Percentiles rank a stretch among this genome's conserved stretches.
Evolutionary conservation across 2,329 filamentous ascomycete species (phyloP).

Genomic region (Penicillium sp.): DNA sequence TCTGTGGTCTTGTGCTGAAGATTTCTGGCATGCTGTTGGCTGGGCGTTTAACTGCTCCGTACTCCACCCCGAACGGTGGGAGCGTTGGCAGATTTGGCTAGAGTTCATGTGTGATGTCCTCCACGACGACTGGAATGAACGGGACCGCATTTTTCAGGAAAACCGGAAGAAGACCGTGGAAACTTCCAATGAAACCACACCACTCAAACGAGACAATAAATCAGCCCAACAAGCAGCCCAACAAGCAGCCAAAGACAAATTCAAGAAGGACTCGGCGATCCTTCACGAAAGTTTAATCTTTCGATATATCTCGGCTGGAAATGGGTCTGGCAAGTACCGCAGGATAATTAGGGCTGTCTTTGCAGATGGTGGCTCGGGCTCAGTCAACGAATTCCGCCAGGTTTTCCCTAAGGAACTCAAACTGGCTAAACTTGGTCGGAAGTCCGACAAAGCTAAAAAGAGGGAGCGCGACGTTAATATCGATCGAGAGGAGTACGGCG

Average conservation of each 20-base stretch:
- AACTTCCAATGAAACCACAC: not conserved
- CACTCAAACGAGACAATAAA: slow-evolving; percentile 3
- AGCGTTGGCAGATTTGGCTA: slow-evolving; percentile 79
- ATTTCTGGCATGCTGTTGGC: slow-evolving; percentile 87
- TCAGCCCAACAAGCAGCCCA: slow-evolving; percentile 8
- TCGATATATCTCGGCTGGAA: slow-evolving; percentile 43
- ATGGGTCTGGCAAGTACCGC: slow-evolving; percentile 39
- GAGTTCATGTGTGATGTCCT: slow-evolving; percentile 64
- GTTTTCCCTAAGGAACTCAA: slow-evolving; percentile 52
- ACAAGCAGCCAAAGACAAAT: not conserved
- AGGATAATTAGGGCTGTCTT: slow-evolving; percentile 53
- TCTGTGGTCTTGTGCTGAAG: slow-evolving; percentile 75
- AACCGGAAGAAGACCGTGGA: slow-evolving; percentile 37
- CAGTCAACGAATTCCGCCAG: slow-evolving; percentile 48
- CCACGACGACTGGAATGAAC: slow-evolving; percentile 49
- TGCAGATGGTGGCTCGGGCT: slow-evolving; percentile 45
- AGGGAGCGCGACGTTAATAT: slow-evolving; percentile 49
- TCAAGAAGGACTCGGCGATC: slow-evolving; percentile 18
- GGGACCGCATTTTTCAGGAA: slow-evolving; percentile 26
- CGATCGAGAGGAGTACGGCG: slow-evolving; percentile 50
- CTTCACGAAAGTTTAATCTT: slow-evolving; percentile 48
- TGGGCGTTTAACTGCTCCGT: slow-evolving; percentile 94
- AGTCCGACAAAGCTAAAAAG: slow-evolving; percentile 38
- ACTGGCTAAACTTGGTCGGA: slow-evolving; percentile 31
- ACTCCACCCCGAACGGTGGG: slow-evolving; percentile 74